Evolutionary conservation across 202 grass and related monocot species (phyloP).

Genomic region (Digitaria exilis): DNA sequence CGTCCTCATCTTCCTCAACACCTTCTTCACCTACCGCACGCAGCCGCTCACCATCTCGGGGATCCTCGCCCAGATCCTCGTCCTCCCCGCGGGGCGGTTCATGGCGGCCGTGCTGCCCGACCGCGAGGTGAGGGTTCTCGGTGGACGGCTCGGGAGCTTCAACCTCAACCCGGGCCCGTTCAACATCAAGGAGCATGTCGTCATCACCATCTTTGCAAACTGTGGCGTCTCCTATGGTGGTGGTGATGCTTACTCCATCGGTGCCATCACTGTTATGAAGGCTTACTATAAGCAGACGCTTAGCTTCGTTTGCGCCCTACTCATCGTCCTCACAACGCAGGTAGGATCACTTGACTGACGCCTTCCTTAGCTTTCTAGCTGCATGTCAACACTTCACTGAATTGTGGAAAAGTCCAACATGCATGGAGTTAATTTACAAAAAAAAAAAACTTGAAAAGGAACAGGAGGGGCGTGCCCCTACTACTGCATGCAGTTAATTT

Average conservation of each 20-base stretch:
- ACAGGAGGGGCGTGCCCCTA: too few species aligned
- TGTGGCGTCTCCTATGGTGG: constrained; percentile 93
- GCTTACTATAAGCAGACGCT: constrained; percentile 95
- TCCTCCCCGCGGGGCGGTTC: constrained; percentile 78
- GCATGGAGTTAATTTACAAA: too few species aligned
- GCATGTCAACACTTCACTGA: neutral
- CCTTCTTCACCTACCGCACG: constrained; percentile 98
- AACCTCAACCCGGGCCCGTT: constrained; percentile 95
- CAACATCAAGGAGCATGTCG: constrained; percentile 99
- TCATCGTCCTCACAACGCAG: constrained; percentile 97
- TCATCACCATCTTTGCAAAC: constrained; percentile 97
- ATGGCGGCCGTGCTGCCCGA: constrained; percentile 86
- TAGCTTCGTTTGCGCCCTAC: constrained; percentile 76
- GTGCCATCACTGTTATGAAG: constrained; percentile 99
- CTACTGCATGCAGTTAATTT: too few species aligned
- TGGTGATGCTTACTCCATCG: constrained; percentile 96
- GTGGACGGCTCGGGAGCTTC: constrained; percentile 54
- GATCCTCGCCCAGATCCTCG: constrained; percentile 92
- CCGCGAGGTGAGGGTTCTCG: constrained; percentile 58
- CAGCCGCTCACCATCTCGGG: constrained; percentile 99
- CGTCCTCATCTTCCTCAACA: constrained; percentile 99
- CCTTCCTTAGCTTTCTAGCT: neutral
- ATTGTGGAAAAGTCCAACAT: neutral
- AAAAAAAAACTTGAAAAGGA: too few species aligned
- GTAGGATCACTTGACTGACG: constrained; percentile 16